phyloP scores from a whole-genome alignment of 495 filamentous ascomycete genomes.

The Clohesyomyces aquaticus region DNA sequence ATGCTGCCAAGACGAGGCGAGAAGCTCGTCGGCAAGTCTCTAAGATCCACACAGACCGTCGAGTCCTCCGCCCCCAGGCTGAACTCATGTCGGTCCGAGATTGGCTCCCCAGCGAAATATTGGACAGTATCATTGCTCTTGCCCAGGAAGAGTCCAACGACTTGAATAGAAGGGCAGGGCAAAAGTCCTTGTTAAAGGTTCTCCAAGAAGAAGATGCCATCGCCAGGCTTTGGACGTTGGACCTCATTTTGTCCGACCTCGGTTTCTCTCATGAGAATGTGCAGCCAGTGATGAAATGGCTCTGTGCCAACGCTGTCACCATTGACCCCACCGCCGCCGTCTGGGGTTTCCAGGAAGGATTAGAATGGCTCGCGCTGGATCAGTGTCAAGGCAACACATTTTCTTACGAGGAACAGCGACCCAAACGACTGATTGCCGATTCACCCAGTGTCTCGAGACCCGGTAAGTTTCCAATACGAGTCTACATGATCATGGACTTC shows the following conservation, averaged over 20 bases:
- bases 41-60: conserved; percentile 76
- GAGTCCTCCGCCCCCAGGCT: conserved; percentile 74
- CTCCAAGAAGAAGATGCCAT: conserved; percentile 69
- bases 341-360: conserved; percentile 83
- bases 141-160: conserved; percentile 50
- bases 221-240: conserved; percentile 77
- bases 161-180: conserved; percentile 43
- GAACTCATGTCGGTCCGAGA: conserved; percentile 68
- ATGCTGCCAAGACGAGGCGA: conserved; percentile 62
- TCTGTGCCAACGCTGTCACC: conserved; percentile 51
- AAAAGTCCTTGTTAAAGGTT: conserved; percentile 43
- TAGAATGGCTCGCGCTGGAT: conserved; percentile 83
- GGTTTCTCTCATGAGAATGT: conserved; percentile 68
- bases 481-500: no score
- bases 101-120: conserved; percentile 80
- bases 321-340: conserved; percentile 57
- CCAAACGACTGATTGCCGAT: conserved; percentile 43
- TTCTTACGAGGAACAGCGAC: conserved; percentile 61
- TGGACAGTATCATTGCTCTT: conserved; percentile 71
- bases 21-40: conserved; percentile 64
- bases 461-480: conserved; percentile 29
- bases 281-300: conserved; percentile 65
- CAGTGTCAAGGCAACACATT: conserved; percentile 69
- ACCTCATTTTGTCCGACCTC: conserved; percentile 65
- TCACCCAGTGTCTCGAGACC: conserved; percentile 15